A percentile compares a stretch with the other conserved stretches of the same genome.
These are phyloP conservation scores for Trypanosoma avium DNA, from an alignment of 208 protist species.

Conservation along the genomic window DNA sequence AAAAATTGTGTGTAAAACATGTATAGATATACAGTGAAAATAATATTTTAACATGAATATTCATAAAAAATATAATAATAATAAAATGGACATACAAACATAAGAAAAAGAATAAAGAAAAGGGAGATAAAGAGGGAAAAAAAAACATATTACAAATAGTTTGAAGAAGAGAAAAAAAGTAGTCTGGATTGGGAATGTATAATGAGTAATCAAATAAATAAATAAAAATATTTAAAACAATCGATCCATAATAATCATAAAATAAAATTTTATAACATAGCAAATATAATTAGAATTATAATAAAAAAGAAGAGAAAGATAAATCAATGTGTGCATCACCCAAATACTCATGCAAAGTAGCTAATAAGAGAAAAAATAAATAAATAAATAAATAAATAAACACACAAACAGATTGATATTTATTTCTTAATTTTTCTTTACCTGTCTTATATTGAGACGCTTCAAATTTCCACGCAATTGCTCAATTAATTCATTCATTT, in stretches of 20 bases:
- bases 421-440: not conserved
- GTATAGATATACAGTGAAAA: not conserved
- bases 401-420: not conserved
- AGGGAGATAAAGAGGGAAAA: not conserved
- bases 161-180: conserved; percentile 13
- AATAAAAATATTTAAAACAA: too few relatives aligned
- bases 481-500: conserved; percentile 54
- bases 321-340: too few relatives aligned
- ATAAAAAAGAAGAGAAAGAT: too few relatives aligned
- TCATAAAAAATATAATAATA: conserved; percentile 2
- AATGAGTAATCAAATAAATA: not conserved
- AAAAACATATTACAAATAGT: not conserved
- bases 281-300: too few relatives aligned
- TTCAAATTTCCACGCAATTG: conserved; percentile 72
- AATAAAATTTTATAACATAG: too few relatives aligned
- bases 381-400: not conserved
- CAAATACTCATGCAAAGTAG: too few relatives aligned
- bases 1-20: too few relatives aligned
- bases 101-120: conserved; percentile 7
- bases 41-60: conserved; percentile 1
- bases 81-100: conserved; percentile 4
- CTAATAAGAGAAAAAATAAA: not conserved
- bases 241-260: too few relatives aligned
- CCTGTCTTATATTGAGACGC: conserved; percentile 4
- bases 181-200: not conserved